Conservation (phyloP, 805 yeast genomes). For the Teunomyces cretensis region DNA sequence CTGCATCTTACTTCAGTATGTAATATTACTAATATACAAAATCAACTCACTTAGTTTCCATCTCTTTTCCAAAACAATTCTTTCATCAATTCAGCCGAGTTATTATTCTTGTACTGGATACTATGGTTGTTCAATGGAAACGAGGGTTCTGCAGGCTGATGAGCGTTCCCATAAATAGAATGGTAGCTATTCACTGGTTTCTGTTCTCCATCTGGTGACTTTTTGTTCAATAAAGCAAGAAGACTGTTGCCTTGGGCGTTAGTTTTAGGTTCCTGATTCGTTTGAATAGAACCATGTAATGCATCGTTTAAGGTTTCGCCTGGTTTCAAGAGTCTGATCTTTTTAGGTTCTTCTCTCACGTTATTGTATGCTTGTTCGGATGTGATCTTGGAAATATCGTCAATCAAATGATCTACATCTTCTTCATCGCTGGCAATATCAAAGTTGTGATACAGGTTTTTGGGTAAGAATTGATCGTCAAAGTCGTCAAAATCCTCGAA, state of each 20-base stretch:
- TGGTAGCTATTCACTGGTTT: conserved; percentile 11
- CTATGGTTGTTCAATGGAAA: conserved; percentile 1
- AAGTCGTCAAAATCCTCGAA: conserved; percentile 35
- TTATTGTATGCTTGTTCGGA: background rate
- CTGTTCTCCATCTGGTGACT: conserved; percentile 2
- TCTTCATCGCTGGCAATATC: conserved; percentile 41
- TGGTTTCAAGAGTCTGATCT: conserved; percentile 26
- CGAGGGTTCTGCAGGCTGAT: conserved; percentile 1
- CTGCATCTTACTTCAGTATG: conserved; percentile 17
- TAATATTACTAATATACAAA: conserved; percentile 5
- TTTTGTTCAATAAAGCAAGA: conserved; percentile 20
- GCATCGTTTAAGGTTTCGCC: conserved; percentile 23
- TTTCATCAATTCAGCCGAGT: conserved; percentile 8
- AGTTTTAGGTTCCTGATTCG: background rate
- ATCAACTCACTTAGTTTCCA: background rate
- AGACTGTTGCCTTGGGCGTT: conserved; percentile 21
- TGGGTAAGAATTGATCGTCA: conserved; percentile 15
- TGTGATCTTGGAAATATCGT: conserved; percentile 5
- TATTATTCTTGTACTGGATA: conserved; percentile 1
- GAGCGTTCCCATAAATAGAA: conserved; percentile 11
- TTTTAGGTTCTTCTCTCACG: conserved; percentile 10
- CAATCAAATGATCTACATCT: conserved; percentile 16
- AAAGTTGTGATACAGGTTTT: conserved; percentile 18
- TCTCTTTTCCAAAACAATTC: conserved; percentile 9
- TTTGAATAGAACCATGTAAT: background rate